Base-by-base conservation (phyloP, 2,329 filamentous ascomycete species). In the Penicillium oxalicum region DNA sequence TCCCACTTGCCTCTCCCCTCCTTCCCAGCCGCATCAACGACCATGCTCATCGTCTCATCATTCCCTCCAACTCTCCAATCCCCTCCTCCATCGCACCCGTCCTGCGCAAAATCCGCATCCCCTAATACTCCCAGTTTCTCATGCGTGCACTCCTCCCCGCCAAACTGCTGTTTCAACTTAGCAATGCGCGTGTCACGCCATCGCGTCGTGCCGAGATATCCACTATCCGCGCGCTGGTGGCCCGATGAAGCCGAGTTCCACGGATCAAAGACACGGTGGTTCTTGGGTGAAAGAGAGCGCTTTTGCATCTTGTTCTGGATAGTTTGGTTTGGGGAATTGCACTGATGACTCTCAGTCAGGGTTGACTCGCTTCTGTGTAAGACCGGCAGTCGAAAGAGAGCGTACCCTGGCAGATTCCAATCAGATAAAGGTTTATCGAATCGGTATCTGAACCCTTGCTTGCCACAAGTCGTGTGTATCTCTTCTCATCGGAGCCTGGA, bases 171-270 rank as follows among this genome's bases (percentile, higher is more conserved):
- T 40, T 77, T 75, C 35, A 95, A 75, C 70, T 91, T 93, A 46
- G 75, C 68, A 39, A 76, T 79, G 37, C 88, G 80, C 11, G 82
- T 85, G 44, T 82, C 76, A 25, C 87, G 82, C 88, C 89, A 94
- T 62, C 80, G 77, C 55, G 73, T 82, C 58, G 76, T 78, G 25
- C 79, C 78, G 2, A 80, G 79, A 1, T 85, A 76, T 3, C 74
- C 70, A 50, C 81, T 83, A 51, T 91, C 86, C 37, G 87, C 81
- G 36, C 82, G 78, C 69, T 95, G 90, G 65, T 95, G 88, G 40
- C 88, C 88, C 0, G 85, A 84, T 5, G 84, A 82, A 9, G 82
- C 81, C 11, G 83, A 84, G 69, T 89, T 89, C 65, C 70, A 74
- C 33, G 67, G 62, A 42, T 74, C 72, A 52, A 73, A 72, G 55